Evolutionary conservation across 2,329 filamentous ascomycete species (phyloP), one percentile per base, ranked within the genome.

Genomic region (Monosporascus ibericus): DNA sequence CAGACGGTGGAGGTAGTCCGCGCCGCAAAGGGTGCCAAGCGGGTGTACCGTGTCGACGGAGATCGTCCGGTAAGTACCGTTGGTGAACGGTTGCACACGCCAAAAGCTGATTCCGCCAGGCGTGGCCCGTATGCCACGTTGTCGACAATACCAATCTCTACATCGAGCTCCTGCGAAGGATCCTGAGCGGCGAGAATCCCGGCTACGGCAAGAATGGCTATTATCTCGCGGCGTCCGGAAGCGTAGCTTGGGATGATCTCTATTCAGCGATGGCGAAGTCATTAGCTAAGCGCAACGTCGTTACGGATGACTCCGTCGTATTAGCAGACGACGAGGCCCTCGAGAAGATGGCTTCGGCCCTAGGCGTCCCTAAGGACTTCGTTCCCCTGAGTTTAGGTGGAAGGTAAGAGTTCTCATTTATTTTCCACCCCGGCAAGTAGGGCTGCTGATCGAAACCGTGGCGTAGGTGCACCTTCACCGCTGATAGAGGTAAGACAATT

Each of bases 81-180:
- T 14, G 17, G n/a, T 18, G 6, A 18, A 9, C 25, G 5, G n/a
- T 15, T 30, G 6, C 6, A 36, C 46, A n/a, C 5, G 15, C 15
- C n/a, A 11, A 34, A 48, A 53, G 47, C 51, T 47, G 50, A 53
- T 34, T 2, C 3, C 17, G 44, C 18, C 46, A 77, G 72, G 67
- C 63, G 1, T 81, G 79, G 79, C 78, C 78, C 0, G 78, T 82
- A 6, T 78, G 73, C 52, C 76, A 81, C 51, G 60, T 81, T 4
- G 9, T 59, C 0, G 78, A 82, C 52, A 81, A 71, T 36, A 68
- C 73, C 0, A 60, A 59, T 0, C 57, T 81, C 1, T 81, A 79
- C 50, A 48, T 79, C 1, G 60, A 70, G 3, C 64, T 81, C 0
- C 58, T 80, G 6, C 66, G 68, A 1, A 66, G 62, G 2, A 80